Conservation (phyloP, 176 grass and related monocot genomes). For the Oryza rufipogon region DNA sequence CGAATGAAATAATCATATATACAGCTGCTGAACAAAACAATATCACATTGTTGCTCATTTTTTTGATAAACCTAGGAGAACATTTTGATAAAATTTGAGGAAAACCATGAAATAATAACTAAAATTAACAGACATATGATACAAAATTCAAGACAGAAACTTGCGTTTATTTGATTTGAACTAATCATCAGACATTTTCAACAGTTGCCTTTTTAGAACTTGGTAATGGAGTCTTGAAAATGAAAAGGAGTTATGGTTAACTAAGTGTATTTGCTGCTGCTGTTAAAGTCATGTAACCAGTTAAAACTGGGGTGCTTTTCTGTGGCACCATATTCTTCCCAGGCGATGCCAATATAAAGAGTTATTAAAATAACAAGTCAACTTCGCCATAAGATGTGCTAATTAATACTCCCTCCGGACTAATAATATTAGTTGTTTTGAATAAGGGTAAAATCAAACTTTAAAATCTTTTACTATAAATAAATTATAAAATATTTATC, state of each 20-base stretch:
- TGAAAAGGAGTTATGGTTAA: neutral
- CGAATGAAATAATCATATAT: neutral
- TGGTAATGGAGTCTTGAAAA: neutral
- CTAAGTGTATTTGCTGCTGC: neutral
- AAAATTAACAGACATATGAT: neutral
- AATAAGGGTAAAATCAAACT: no score
- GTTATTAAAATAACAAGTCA: neutral
- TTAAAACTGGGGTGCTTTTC: neutral
- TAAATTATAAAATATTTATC: no score
- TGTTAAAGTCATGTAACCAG: neutral
- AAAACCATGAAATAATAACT: neutral
- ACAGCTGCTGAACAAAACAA: neutral
- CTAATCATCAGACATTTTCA: neutral
- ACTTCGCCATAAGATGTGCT: neutral
- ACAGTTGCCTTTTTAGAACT: neutral
- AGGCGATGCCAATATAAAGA: neutral
- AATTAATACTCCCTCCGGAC: neutral
- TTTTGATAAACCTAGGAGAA: neutral
- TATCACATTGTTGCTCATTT: neutral
- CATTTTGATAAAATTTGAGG: neutral
- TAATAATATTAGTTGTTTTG: no score
- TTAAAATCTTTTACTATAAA: no score
- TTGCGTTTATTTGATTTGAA: neutral
- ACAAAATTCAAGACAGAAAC: neutral
- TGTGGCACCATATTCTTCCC: neutral